Base-by-base conservation (phyloP, 2,329 filamentous ascomycete genomes). In the Didymella sp. region DNA sequence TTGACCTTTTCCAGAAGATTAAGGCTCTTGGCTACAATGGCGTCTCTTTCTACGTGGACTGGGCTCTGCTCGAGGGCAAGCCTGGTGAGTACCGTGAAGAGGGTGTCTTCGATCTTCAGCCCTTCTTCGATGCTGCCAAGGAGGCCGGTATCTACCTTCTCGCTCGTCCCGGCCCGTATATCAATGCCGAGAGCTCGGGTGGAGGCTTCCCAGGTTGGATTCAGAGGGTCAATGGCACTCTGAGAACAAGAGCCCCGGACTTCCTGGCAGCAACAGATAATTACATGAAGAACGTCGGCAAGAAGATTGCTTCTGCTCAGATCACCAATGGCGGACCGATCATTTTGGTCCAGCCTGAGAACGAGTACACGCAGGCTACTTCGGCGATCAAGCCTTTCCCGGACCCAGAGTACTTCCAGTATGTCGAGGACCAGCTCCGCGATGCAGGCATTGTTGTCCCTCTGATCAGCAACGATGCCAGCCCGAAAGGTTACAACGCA, bases 141-240 rank as follows among this genome's bases (percentile, higher is more conserved):
- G 76, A 89, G 60, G 87, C 89, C 6, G 91, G 91, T 0, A 85
- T 96, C 42, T 96, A 91, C 66, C 81, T 96, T 0, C 81, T 95
- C 53, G 90, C 90, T 24, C 63, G 72, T 15, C 87, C 88, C 0
- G 87, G 89, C 0, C 88, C 88, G 0, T 92, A 92, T 47, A 91
- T 93, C 77, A 92, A 94, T 68, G 90, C 90, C 0, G 90, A 95
- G 72, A 85, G 81, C 0, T 86, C 85, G 6, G 91, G 90, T 0
- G 91, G 91, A 51, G 91, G 91, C 0, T 93, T 90, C 59, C 91
- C 91, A 0, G 91, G 90, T 1, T 95, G 91, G 91, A 72, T 93
- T 13, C 87, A 90, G 70, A 81, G 89, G 12, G 77, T 88, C n/a
- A 83, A 84, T 45, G 89, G 84, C 0, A 81, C 80, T 0, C 75